phyloP scores from a whole-genome alignment of 2,329 filamentous ascomycete species.

The Coniochaeta pulveracea region DNA sequence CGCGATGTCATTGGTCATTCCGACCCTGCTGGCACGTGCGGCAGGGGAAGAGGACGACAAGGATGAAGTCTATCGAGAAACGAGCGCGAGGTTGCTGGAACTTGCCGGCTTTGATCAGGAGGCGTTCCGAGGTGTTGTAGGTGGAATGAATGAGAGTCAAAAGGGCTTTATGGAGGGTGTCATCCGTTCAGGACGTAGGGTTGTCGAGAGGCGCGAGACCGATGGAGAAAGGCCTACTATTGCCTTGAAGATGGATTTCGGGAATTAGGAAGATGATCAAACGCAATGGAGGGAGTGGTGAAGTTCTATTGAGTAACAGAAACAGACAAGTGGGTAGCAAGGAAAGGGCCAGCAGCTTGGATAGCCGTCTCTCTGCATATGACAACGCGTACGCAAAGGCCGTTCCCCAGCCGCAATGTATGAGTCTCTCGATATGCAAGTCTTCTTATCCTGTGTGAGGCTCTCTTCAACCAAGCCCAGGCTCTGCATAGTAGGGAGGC shows the following conservation, averaged over 20 bases:
- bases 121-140: conserved; percentile 65
- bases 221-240: conserved; percentile 59
- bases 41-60: conserved; percentile 37
- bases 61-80: conserved; percentile 53
- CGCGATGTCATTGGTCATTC: conserved; percentile 67
- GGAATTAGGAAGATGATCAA: no score
- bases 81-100: conserved; percentile 66
- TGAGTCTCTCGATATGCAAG: no score
- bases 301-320: no score
- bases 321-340: no score
- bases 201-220: conserved; percentile 19
- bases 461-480: no score
- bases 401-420: no score
- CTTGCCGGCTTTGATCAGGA: conserved; percentile 64
- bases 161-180: conserved; percentile 73
- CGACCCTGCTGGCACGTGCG: conserved; percentile 64
- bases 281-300: no score
- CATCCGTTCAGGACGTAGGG: conserved; percentile 51
- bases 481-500: no score
- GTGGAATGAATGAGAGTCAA: conserved; percentile 56
- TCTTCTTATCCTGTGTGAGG: no score
- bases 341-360: no score
- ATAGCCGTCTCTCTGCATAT: no score
- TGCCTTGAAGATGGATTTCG: conserved; percentile 91
- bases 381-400: no score